Base-by-base conservation (phyloP, 2,329 filamentous ascomycete species). In the Scedosporium dehoogii region DNA sequence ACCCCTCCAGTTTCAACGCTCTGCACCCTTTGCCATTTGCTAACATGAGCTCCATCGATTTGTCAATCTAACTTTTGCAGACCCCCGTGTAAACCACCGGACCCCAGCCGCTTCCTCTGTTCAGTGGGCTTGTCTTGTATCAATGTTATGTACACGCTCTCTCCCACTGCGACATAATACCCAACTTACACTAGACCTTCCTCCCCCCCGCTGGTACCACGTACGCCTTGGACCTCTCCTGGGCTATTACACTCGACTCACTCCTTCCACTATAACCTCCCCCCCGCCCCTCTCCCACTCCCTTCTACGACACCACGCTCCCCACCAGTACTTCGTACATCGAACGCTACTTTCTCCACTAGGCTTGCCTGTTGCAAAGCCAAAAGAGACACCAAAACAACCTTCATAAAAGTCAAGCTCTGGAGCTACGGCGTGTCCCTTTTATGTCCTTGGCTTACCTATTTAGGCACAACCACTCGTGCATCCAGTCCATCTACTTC, bases 381-480 rank as follows among this genome's bases (percentile, higher is more conserved):
- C 23, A 55, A 55, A 55, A 55, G 51, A 55, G 51, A 55, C 51
- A 55, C 51, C 51, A 55, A 55, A 55, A 55, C 51, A 55, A 55
- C 51, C 18, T 55, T 12, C 33, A 38, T 14, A 14, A 55, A 55
- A 23, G 10, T 27, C 18, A 55, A 55, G 44, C 16, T 18, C 44
- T 21, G 18, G 16, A 48, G 44, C 18, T 48, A n/a, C 4, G 56
- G 33, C 12, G 56, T 27, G n/a, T 10, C 12, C 56, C 29, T 33
- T 18, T 12, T n/a, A 33, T 27, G 56, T 42, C 14, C n/a, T 59
- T 51, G 16, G 18, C 23, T 61, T 62, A 48, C 60, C 60, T 46
- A 46, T 62, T 58, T 62, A 57, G 60, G 60, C 60, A 62, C 60
- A 57, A 55, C 25, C 41, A 48, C 27, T 60, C 25, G 58, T 60